Evolutionary conservation across 768 basidiomycete genomes (phyloP).

Genomic region (Tephrocybe rancida): DNA sequence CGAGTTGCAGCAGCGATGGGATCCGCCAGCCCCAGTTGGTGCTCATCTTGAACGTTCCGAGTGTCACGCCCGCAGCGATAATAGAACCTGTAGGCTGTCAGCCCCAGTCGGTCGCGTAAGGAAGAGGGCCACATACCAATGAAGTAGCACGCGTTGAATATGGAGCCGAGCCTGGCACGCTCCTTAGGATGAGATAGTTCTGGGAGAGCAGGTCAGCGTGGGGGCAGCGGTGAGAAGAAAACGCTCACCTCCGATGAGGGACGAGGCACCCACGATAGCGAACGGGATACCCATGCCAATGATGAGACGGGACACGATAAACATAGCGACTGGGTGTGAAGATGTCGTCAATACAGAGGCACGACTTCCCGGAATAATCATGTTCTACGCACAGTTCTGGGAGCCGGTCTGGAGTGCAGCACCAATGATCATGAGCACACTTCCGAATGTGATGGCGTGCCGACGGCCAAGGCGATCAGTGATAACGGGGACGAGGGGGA

Average conservation of each 20-base stretch:
- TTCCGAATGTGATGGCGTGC: slow-evolving; percentile 52
- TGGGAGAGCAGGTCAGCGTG: slow-evolving; percentile 8
- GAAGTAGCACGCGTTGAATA: slow-evolving; percentile 68
- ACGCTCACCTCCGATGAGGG: slow-evolving; percentile 54
- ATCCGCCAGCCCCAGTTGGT: slow-evolving; percentile 73
- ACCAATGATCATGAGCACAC: slow-evolving; percentile 50
- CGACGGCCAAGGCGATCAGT: slow-evolving; percentile 55
- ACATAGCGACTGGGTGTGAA: slow-evolving; percentile 51
- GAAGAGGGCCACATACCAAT: slow-evolving; percentile 34
- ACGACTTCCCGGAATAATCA: not conserved
- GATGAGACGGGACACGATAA: slow-evolving; percentile 55
- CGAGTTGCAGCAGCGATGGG: slow-evolving; percentile 60
- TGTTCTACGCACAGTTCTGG: slow-evolving; percentile 44
- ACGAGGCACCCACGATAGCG: slow-evolving; percentile 65
- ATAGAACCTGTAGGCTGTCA: slow-evolving; percentile 43
- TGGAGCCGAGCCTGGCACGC: slow-evolving; percentile 63
- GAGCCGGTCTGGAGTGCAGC: slow-evolving; percentile 47
- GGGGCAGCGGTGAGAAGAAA: not conserved
- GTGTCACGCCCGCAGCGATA: slow-evolving; percentile 60
- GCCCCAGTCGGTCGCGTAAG: not conserved
- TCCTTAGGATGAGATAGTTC: slow-evolving; percentile 74
- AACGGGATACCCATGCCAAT: slow-evolving; percentile 64
- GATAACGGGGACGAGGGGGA: slow-evolving; percentile 55
- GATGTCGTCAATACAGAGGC: not conserved
- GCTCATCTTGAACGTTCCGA: slow-evolving; percentile 62